phyloP scores from a whole-genome alignment of 2,329 filamentous ascomycete genomes.

The Aspergillus fumigatiaffinis region DNA sequence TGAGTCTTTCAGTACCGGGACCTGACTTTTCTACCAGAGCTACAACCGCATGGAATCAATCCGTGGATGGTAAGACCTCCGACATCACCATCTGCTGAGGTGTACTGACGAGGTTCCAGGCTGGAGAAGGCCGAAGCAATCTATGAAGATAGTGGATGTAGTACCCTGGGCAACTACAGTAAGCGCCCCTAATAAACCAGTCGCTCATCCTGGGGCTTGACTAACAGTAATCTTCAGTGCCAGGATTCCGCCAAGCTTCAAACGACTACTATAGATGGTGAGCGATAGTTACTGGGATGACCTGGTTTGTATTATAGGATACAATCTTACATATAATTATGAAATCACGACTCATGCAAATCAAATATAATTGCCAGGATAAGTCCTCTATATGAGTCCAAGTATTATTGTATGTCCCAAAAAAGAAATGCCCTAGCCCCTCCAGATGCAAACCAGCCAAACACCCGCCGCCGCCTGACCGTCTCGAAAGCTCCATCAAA shows the following conservation, averaged over 20 bases:
- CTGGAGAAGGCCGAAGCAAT: constrained; percentile 37
- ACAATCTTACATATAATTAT: background rate
- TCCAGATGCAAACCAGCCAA: constrained; percentile 38
- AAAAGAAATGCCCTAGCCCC: constrained; percentile 24
- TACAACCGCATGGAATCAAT: constrained; percentile 56
- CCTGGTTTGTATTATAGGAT: background rate
- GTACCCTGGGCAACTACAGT: constrained; percentile 24
- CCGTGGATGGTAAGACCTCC: constrained; percentile 42
- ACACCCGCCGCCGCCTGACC: constrained; percentile 27
- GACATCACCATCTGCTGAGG: background rate
- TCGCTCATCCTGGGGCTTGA: background rate
- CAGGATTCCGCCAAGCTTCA: constrained; percentile 19
- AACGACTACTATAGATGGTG: constrained; percentile 12
- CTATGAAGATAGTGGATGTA: constrained; percentile 40
- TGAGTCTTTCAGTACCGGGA: background rate
- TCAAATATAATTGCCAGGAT: background rate
- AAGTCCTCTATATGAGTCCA: background rate
- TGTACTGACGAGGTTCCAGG: constrained; percentile 23
- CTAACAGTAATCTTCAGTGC: constrained; percentile 13
- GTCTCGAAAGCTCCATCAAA: constrained; percentile 32
- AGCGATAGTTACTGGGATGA: background rate
- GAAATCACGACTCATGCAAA: background rate
- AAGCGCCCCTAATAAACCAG: constrained; percentile 9
- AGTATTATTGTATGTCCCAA: background rate
- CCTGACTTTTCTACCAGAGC: constrained; percentile 26